Percentiles rank a stretch among this genome's conserved stretches.
phyloP scores from a whole-genome alignment of 2,329 filamentous ascomycete genomes.

The Moelleriella libera region DNA sequence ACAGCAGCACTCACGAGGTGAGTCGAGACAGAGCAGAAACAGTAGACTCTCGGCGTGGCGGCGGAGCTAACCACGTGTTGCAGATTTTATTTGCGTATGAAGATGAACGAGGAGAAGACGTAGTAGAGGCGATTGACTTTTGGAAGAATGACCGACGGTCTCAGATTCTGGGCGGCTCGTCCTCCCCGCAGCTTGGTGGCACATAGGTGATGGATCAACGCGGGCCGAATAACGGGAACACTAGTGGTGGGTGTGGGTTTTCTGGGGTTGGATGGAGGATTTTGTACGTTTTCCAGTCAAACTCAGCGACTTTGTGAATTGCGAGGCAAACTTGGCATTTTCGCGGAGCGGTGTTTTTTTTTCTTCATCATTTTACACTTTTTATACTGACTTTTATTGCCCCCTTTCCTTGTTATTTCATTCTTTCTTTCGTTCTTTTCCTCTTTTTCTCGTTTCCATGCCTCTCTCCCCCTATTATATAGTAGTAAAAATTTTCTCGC shows the following conservation, averaged over 20 bases:
- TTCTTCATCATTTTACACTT: background rate
- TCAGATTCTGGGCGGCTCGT: constrained; percentile 16
- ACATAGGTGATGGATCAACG: background rate
- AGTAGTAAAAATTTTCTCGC: background rate
- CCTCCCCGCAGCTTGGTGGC: constrained; percentile 2
- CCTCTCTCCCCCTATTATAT: background rate
- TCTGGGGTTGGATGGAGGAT: background rate
- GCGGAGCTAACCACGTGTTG: background rate
- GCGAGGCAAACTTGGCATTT: constrained; percentile 2
- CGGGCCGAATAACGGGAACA: background rate
- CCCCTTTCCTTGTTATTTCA: background rate
- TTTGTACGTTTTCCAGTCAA: constrained; percentile 2
- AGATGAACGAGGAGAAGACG: constrained; percentile 84
- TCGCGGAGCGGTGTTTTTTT: constrained; percentile 1
- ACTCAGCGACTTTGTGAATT: constrained; percentile 4
- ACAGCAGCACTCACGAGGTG: constrained; percentile 94
- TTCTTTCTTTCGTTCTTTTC: background rate
- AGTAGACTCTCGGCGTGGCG: no score
- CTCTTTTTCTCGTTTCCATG: background rate
- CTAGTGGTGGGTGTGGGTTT: background rate
- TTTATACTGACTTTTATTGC: background rate
- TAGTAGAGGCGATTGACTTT: constrained; percentile 91
- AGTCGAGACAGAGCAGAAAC: constrained; percentile 12
- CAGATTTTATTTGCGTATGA: constrained; percentile 97
- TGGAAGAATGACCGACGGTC: constrained; percentile 58